phyloP scores from a whole-genome alignment of 2,329 filamentous ascomycete genomes.

The Pezicula rhizophila region DNA sequence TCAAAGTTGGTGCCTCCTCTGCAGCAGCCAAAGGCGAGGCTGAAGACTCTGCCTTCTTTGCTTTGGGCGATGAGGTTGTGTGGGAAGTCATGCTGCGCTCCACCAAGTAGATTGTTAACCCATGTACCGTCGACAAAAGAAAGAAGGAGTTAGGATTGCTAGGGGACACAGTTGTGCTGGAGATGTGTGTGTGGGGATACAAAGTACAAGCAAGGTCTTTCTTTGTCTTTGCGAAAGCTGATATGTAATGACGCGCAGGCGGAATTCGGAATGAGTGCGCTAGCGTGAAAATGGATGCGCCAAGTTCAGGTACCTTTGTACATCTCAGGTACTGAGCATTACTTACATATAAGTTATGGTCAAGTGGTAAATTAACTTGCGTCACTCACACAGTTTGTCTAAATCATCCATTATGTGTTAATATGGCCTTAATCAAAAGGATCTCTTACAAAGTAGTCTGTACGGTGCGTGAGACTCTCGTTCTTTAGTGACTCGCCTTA shows the following conservation, averaged over 20 bases:
- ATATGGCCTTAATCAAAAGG: too few relatives aligned
- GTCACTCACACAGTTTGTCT: too few relatives aligned
- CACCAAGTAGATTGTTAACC: conserved; percentile 2
- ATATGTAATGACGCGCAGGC: not conserved
- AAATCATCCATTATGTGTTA: too few relatives aligned
- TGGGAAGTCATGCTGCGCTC: conserved; percentile 8
- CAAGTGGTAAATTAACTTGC: not conserved
- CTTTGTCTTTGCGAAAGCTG: too few relatives aligned
- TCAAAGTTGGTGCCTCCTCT: conserved; percentile 7
- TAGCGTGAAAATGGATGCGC: not conserved
- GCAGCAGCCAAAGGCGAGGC: conserved; percentile 9
- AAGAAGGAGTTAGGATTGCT: not conserved
- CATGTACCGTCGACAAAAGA: conserved; percentile 10
- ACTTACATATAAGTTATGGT: not conserved
- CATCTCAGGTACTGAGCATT: not conserved
- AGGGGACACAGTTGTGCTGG: not conserved
- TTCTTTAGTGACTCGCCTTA: too few relatives aligned
- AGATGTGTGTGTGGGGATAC: not conserved
- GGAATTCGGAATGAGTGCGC: not conserved
- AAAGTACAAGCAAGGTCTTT: conserved; percentile 3
- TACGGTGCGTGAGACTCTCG: not conserved
- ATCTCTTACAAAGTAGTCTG: too few relatives aligned
- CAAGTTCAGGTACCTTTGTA: too few relatives aligned
- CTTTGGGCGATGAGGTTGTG: not conserved
- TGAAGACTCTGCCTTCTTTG: conserved; percentile 1